A percentile compares a stretch with the other conserved stretches of the same genome.
Evolutionary conservation across 225 moss, liverwort and hornwort genomes (phyloP).

Genomic region (Polytrichum commune): DNA sequence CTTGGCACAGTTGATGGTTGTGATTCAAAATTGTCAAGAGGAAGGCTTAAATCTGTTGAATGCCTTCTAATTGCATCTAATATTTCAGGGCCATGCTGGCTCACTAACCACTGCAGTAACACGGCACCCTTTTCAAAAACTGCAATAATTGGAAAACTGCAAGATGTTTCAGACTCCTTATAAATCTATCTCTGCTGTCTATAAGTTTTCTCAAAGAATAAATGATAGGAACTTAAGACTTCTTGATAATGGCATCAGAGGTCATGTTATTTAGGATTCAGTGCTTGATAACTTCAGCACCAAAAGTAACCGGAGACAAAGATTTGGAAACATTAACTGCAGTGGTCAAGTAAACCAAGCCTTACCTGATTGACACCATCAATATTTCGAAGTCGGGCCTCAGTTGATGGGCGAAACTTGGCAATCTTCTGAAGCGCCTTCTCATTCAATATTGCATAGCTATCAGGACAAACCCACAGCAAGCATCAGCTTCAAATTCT

Average conservation of each 20-base stretch:
- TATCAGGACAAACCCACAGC: slow-evolving; percentile 21
- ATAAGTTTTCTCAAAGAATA: too few species aligned
- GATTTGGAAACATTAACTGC: background rate
- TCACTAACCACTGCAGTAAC: slow-evolving; percentile 67
- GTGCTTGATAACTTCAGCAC: too few species aligned
- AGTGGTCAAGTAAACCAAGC: background rate
- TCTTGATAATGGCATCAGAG: too few species aligned
- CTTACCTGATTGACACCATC: slow-evolving; percentile 93
- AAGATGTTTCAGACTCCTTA: background rate
- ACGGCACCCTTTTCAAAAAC: background rate
- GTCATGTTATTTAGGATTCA: too few species aligned
- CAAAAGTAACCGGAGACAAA: too few species aligned
- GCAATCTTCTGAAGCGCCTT: slow-evolving; percentile 73
- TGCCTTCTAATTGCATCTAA: slow-evolving; percentile 49
- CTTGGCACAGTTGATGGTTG: slow-evolving; percentile 28
- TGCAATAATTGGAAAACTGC: background rate
- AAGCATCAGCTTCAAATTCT: background rate
- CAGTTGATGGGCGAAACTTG: slow-evolving; percentile 74
- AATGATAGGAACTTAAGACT: too few species aligned
- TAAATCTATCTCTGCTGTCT: too few species aligned
- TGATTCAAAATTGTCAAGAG: slow-evolving; percentile 51
- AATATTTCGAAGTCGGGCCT: slow-evolving; percentile 71
- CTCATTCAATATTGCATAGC: slow-evolving; percentile 77
- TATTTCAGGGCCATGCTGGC: slow-evolving; percentile 62
- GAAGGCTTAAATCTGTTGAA: slow-evolving; percentile 30